phyloP scores from a whole-genome alignment of 768 basidiomycete species.

The Pulveroboletus sp. region DNA sequence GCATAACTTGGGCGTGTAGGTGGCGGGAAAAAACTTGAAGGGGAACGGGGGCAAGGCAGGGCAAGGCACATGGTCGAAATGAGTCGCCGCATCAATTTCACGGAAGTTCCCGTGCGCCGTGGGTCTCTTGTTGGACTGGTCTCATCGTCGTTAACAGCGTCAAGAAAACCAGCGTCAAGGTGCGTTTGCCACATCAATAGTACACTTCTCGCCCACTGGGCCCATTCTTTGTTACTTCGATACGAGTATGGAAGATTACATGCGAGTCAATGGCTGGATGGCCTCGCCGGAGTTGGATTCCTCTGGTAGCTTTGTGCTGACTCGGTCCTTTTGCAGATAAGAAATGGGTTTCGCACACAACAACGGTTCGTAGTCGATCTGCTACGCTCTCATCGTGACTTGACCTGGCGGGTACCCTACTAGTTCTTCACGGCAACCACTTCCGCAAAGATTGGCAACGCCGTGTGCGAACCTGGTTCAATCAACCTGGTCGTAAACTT shows the following conservation, averaged over 20 bases:
- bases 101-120: slow-evolving; percentile 25
- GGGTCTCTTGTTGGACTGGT: not conserved
- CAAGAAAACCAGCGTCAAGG: slow-evolving; percentile 33
- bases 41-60: too few relatives aligned
- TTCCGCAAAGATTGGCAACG: slow-evolving; percentile 99
- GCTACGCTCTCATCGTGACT: slow-evolving; percentile 27
- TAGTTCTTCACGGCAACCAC: slow-evolving; percentile 90
- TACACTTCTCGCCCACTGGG: not conserved
- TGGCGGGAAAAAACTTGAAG: too few relatives aligned
- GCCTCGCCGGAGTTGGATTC: slow-evolving; percentile 10
- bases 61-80: slow-evolving; percentile 4
- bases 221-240: not conserved
- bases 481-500: slow-evolving; percentile 98
- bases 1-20: too few relatives aligned
- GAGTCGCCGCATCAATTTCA: slow-evolving; percentile 28
- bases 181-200: slow-evolving; percentile 18
- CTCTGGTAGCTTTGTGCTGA: slow-evolving; percentile 12
- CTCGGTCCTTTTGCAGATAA: slow-evolving; percentile 22
- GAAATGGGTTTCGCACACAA: slow-evolving; percentile 37
- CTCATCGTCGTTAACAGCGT: slow-evolving; percentile 26
- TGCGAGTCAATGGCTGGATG: slow-evolving; percentile 22
- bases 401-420: slow-evolving; percentile 10
- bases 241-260: slow-evolving; percentile 1
- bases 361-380: slow-evolving; percentile 25
- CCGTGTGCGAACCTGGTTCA: slow-evolving; percentile 96